A percentile compares a stretch with the other conserved stretches of the same genome.
Conservation (phyloP, 148 eudicot species). For the Diospyros lotus region DNA sequence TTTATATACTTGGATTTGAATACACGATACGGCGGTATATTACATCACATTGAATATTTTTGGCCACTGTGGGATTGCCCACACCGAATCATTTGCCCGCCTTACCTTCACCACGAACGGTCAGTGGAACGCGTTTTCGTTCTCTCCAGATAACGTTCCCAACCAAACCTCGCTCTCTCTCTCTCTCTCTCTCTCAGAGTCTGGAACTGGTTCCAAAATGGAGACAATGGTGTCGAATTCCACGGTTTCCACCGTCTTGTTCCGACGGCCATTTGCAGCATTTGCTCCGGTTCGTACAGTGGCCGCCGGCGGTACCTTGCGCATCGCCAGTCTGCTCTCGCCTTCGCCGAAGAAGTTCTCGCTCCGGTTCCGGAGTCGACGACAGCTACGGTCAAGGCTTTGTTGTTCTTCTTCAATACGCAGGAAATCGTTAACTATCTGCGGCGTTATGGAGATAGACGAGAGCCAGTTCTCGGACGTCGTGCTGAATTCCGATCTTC, state of each 20-base stretch:
- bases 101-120: too few species aligned
- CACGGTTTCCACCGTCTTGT: neutral
- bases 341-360: slow-evolving; percentile 12
- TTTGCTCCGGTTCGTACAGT: slow-evolving; percentile 17
- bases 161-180: neutral
- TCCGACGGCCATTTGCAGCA: slow-evolving; percentile 10
- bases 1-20: too few species aligned
- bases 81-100: too few species aligned
- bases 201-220: too few species aligned
- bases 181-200: neutral
- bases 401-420: slow-evolving; percentile 9
- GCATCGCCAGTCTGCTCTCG: neutral
- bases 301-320: neutral
- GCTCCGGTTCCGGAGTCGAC: neutral
- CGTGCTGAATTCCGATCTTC: slow-evolving; percentile 44
- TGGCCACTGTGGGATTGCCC: too few species aligned
- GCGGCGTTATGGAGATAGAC: slow-evolving; percentile 37
- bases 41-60: too few species aligned
- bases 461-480: slow-evolving; percentile 35
- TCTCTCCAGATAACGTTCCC: neutral
- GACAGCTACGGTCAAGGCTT: slow-evolving; percentile 6
- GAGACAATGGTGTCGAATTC: slow-evolving; percentile 11
- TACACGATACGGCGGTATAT: too few species aligned
- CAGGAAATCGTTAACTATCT: slow-evolving; percentile 10
- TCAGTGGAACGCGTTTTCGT: too few species aligned